Evolutionary conservation across 331 rosid species (phyloP), one percentile per base, ranked within the genome.

Genomic region (Saraca asoca): DNA sequence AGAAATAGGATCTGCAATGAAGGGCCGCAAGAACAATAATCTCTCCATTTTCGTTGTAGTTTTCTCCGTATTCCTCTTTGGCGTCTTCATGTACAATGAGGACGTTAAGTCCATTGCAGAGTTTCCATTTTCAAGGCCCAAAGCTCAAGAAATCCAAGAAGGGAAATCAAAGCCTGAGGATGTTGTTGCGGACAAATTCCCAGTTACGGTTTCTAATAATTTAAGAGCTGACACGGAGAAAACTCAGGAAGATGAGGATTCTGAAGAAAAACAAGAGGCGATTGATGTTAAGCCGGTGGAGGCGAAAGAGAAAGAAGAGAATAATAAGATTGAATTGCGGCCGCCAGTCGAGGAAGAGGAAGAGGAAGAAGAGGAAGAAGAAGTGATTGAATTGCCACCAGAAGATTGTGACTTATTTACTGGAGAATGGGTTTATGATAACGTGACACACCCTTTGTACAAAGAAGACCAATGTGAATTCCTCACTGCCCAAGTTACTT

Each of bases 391-490:
- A 50, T 71, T 93, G 75, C 95, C 98, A 0, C 89, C 94, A 14
- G 79, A 81, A 79, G 97, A 88, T 6, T 93, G 98, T 70, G 97
- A 93, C 66, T 78, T 90, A 85, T 93, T 79, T 11, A 67, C 78
- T 9, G 98, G 97, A 5, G 56, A 87, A 0, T 93, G 98, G 98
- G 95, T 90, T 79, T 70, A 81, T 3, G 98, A 93, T 70, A 87
- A 91, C 19, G 44, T 9, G 52, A 83, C 95, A 0, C 86, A 77
- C 17, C 98, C 98, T 74, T 15, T 93, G 71, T 93, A 93, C 70
- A 90, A 78, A 85, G 98, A 93, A 88, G 91, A 90, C 2, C 78
- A 90, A 66, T 93, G 97, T 11, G 90, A 84, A 45, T 93, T 89
- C 54, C 85, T 93, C 52, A 87, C 96, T 1, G 71, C 79, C 0